Evolutionary conservation across 805 yeast genomes (phyloP), one percentile per base, ranked within the genome.

Genomic region (Hanseniaspora pseudoguilliermondii): DNA sequence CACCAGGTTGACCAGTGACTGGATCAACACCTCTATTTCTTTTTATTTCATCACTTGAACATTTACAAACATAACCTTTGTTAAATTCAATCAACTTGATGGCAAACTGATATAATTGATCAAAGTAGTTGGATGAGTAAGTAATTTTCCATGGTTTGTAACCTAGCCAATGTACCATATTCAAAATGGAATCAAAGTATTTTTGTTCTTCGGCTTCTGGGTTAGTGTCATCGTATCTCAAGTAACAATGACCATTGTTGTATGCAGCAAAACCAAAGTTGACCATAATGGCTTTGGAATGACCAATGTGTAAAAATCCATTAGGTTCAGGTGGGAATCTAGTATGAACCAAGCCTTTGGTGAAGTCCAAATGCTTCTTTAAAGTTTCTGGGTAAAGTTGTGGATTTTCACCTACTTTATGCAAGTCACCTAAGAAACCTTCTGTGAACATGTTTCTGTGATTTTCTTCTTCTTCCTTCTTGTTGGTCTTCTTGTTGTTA

Each of bases 321-420:
- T 95, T 86, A 59, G 99, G 99, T 75, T 93, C 99, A 61, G 99
- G 99, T 58, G 72, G 99, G 73, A 93, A 93, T 68, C 99, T 81
- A 3, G 98, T 93, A 63, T 79, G 82, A 32, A 91, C 97, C 65
- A 78, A 76, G 48, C 96, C 95, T 40, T 79, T 77, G 36, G 95
- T 87, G 60, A 80, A 80, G 57, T 77, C 79, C 63, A 88, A 74
- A 69, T 93, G 98, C 61, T 80, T 84, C 60, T 75, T 75, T 84
- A 87, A 83, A 58, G 87, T 75, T 65, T 88, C 95, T 38, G 95
- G 93, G 69, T 76, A 83, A 61, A 79, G 84, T 73, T 93, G 99
- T 39, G 91, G 90, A 68, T 91, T 91, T 68, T 83, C 96, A 62
- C 97, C 97, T 27, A 96, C 89, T 68, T 86, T 86, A 71, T 93